These are phyloP conservation scores for Aureobasidium pullulans DNA, from an alignment of 2,329 filamentous ascomycete species.

Conservation along the genomic window DNA sequence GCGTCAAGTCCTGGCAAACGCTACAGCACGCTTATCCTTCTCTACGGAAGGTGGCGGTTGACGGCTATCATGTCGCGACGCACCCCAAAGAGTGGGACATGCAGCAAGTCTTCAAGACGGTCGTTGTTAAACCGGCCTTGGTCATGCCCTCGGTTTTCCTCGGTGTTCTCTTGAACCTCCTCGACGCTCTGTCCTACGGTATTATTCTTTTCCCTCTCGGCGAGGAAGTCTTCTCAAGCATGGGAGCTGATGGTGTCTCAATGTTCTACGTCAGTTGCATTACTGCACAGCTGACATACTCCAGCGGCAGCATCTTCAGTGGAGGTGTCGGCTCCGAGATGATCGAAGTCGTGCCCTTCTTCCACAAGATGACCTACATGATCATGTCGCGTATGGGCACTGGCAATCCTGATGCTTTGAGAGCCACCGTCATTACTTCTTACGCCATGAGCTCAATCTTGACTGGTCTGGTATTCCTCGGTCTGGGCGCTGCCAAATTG, in stretches of 20 bases:
- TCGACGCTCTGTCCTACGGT: slow-evolving; percentile 91
- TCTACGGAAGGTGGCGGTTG: slow-evolving; percentile 13
- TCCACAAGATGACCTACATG: slow-evolving; percentile 93
- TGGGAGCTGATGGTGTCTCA: slow-evolving; percentile 90
- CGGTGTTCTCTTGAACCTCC: slow-evolving; percentile 80
- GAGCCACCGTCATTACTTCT: slow-evolving; percentile 87
- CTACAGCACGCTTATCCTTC: slow-evolving; percentile 25
- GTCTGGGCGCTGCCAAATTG: slow-evolving; percentile 78
- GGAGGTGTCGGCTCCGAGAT: slow-evolving; percentile 92
- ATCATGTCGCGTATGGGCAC: slow-evolving; percentile 74
- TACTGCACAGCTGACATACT: slow-evolving; percentile 84
- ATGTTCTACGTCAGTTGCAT: slow-evolving; percentile 99
- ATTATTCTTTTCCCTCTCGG: slow-evolving; percentile 83
- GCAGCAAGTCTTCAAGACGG: slow-evolving; percentile 55
- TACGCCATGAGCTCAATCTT: slow-evolving; percentile 87
- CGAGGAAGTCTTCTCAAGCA: slow-evolving; percentile 71
- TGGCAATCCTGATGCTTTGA: slow-evolving; percentile 73
- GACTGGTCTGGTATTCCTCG: slow-evolving; percentile 84
- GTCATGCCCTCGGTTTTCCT: slow-evolving; percentile 81
- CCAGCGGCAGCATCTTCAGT: slow-evolving; percentile 78
- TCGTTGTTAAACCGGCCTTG: slow-evolving; percentile 58
- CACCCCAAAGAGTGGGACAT: slow-evolving; percentile 68
- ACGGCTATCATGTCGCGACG: slow-evolving; percentile 29
- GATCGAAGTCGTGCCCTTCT: slow-evolving; percentile 98
- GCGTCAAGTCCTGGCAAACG: slow-evolving; percentile 23